Base-by-base conservation (phyloP, 805 yeast species). In the Candida koratica region DNA sequence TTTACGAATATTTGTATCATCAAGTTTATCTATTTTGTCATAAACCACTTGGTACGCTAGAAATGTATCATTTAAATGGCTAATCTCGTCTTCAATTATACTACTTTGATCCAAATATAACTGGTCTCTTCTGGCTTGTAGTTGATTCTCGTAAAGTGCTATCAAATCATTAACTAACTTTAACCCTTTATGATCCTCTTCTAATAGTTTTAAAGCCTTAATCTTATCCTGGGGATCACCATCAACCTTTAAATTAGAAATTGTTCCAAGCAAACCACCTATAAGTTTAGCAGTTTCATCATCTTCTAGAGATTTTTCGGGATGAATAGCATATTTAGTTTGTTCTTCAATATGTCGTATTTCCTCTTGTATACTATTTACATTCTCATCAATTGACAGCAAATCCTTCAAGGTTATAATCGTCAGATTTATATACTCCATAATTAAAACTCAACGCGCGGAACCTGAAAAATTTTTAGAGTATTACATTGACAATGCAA, bases 351-450 rank as follows among this genome's bases (percentile, higher is more conserved):
- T 28, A 17, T 35, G 25, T 2, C 25, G 30, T 20, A 45, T 49
- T 18, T 31, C 32, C 2, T 35, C 22, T 32, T 60, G 58, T 14
- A 66, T 51, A 16, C 51, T 50, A 1, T 40, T 19, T 10, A 66
- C 49, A 12, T 47, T 43, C 5, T 41, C 37, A 38, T 60, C 64
- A 1, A 67, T 32, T 3, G 29, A 25, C 16, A 37, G 49, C 42
- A 69, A 53, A 44, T 67, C 74, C 12, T 45, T 51, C 2, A 69
- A 13, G 1, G 62, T 43, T n/a, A 55, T 39, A 42, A 67, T 61
- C 34, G 53, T 50, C 18, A 51, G 43, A 46, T 69, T 64, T 30
- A 69, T 48, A 47, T 55, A 58, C 28, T 41, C 58, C 53, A 51
- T 53, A 30, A 12, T 25, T 8, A 25, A 13, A 8, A 29, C 23